Percentiles rank a stretch among this genome's conserved stretches.
Conservation (phyloP, 306 rosid species). For the Prunus dulcis region DNA sequence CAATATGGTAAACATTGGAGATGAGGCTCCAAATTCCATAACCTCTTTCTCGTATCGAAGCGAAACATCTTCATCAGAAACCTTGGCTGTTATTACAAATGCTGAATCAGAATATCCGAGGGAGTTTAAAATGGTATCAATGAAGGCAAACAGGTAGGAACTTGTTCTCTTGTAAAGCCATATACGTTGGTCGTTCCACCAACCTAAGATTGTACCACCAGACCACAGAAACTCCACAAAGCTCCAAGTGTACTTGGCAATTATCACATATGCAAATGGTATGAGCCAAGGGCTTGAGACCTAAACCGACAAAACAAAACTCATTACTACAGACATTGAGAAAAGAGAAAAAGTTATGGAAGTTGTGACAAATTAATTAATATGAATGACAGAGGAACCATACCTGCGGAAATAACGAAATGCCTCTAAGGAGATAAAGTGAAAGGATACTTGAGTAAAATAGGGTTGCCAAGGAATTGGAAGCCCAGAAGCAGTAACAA, state of each 20-base stretch:
- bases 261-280: conserved; percentile 63
- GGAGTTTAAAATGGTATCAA: conserved; percentile 44
- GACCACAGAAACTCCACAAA: conserved; percentile 51
- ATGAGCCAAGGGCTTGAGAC: conserved; percentile 70
- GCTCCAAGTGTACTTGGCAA: conserved; percentile 37
- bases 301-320: conserved; percentile 39
- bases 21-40: conserved; percentile 81
- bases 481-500: conserved; percentile 56
- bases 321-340: not conserved
- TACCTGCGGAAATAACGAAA: conserved; percentile 69
- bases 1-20: conserved; percentile 59
- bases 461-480: conserved; percentile 44
- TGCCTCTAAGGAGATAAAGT: conserved; percentile 54
- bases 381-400: not conserved
- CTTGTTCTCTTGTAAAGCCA: conserved; percentile 79
- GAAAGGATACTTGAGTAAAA: conserved; percentile 68
- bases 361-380: not conserved
- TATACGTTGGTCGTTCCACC: conserved; percentile 86
- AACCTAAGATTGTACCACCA: conserved; percentile 69
- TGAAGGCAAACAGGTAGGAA: conserved; percentile 59
- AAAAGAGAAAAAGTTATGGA: not conserved
- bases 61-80: conserved; percentile 54
- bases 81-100: conserved; percentile 67
- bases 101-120: conserved; percentile 43
- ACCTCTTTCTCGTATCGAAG: conserved; percentile 56